Conservation (phyloP, 2,329 filamentous ascomycete genomes). For the Colletotrichum costaricense region DNA sequence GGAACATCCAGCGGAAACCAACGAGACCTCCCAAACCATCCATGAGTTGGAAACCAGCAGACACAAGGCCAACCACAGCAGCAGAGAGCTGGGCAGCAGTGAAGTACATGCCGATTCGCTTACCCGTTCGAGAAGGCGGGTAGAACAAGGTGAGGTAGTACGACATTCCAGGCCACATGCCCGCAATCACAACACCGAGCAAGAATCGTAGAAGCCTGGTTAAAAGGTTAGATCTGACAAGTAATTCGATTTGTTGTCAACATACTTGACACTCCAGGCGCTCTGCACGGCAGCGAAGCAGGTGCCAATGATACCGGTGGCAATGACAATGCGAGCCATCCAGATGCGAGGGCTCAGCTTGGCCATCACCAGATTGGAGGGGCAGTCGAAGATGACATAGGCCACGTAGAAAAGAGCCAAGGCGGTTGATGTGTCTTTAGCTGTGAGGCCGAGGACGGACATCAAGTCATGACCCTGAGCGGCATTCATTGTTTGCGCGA, state of each 20-base stretch:
- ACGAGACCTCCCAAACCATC: constrained; percentile 81
- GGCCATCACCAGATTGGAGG: constrained; percentile 91
- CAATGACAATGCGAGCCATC: constrained; percentile 93
- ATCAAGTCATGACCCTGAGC: constrained; percentile 79
- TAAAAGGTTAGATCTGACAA: constrained; percentile 29
- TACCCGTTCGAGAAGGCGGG: constrained; percentile 85
- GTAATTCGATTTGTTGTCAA: constrained; percentile 27
- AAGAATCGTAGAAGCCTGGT: constrained; percentile 80
- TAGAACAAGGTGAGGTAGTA: constrained; percentile 95
- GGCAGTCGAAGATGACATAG: constrained; percentile 90
- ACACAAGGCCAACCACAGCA: constrained; percentile 88
- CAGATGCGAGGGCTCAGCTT: constrained; percentile 85
- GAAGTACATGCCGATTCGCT: constrained; percentile 90
- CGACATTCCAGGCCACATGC: constrained; percentile 96
- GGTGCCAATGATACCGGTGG: constrained; percentile 84
- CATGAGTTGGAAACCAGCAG: constrained; percentile 92
- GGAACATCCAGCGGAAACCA: constrained; percentile 93
- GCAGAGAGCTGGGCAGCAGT: constrained; percentile 90
- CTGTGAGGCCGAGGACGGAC: constrained; percentile 73
- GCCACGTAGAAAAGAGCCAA: constrained; percentile 92
- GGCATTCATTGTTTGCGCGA: constrained; percentile 94
- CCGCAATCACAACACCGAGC: constrained; percentile 87
- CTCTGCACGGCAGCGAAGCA: constrained; percentile 86
- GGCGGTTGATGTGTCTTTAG: constrained; percentile 84
- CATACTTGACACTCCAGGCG: constrained; percentile 85